These are phyloP conservation scores for Wallacemonas sp. DNA, from an alignment of 208 protist genomes.

Conservation along the genomic window DNA sequence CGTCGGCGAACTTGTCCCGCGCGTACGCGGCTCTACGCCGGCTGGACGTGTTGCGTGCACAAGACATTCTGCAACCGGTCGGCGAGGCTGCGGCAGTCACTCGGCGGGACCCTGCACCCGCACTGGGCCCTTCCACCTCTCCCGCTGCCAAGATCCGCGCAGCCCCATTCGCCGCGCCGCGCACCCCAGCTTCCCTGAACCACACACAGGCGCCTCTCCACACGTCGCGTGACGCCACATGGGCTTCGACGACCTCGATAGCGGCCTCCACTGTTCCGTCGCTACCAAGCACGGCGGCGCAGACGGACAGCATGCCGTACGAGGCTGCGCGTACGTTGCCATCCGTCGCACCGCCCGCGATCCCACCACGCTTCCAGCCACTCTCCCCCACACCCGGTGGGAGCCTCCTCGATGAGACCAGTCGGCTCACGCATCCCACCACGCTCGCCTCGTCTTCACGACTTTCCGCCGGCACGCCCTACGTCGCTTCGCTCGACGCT, in stretches of 20 bases:
- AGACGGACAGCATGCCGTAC: not conserved
- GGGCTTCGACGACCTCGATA: no score
- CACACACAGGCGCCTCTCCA: not conserved
- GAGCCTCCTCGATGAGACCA: not conserved
- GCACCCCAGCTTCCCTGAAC: not conserved
- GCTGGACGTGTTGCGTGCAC: conserved; percentile 49
- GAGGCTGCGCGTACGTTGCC: not conserved
- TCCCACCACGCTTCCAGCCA: not conserved
- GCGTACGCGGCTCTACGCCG: conserved; percentile 70
- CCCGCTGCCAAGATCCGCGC: no score
- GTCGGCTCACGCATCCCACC: not conserved
- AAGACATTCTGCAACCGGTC: conserved; percentile 40
- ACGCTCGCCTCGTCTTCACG: conserved; percentile 8
- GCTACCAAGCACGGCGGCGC: no score
- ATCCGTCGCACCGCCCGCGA: not conserved
- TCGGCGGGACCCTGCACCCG: no score
- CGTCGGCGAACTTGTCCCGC: conserved; percentile 38
- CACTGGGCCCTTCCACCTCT: no score
- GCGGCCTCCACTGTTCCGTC: no score
- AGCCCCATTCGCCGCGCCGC: not conserved
- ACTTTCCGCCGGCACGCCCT: no score
- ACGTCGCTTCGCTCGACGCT: not conserved
- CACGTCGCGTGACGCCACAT: no score
- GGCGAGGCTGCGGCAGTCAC: no score
- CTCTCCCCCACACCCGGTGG: not conserved